Conservation (phyloP, 2,329 filamentous ascomycete genomes). For the Raffaelea ambrosiae region DNA sequence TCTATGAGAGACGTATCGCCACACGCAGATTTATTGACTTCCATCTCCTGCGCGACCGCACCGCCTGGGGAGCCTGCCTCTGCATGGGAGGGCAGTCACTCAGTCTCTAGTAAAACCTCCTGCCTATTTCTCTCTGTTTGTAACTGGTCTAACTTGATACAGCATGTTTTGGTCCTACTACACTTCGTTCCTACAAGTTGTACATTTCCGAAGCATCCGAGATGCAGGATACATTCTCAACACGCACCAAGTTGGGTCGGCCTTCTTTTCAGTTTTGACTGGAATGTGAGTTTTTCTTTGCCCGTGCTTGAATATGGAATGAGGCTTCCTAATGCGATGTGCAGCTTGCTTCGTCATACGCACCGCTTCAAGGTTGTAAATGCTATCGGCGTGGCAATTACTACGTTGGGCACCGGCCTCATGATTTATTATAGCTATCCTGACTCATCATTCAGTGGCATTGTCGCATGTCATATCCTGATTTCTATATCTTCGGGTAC, state of each 20-base stretch:
- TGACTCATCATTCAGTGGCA: background rate
- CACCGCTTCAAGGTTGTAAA: background rate
- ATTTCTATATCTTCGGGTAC: background rate
- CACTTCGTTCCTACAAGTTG: background rate
- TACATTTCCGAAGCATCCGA: background rate
- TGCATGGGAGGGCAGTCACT: background rate
- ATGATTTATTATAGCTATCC: background rate
- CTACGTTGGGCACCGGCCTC: background rate
- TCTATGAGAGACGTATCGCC: background rate
- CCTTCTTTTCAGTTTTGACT: background rate
- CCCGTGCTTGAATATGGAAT: too few relatives aligned
- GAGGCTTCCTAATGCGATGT: background rate
- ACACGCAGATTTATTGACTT: background rate
- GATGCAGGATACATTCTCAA: background rate
- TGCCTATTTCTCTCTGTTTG: too few relatives aligned
- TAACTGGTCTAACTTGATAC: too few relatives aligned
- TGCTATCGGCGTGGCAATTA: background rate
- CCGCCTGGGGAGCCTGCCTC: background rate
- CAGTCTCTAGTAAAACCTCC: background rate
- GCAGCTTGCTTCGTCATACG: background rate
- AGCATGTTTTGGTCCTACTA: background rate
- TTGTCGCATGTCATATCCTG: background rate
- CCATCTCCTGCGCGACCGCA: background rate
- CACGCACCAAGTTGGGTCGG: background rate
- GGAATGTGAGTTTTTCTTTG: background rate